A percentile compares a stretch with the other conserved stretches of the same genome.
Conservation (phyloP, 2,329 filamentous ascomycete genomes). For the Drechslerella stenobrocha region DNA sequence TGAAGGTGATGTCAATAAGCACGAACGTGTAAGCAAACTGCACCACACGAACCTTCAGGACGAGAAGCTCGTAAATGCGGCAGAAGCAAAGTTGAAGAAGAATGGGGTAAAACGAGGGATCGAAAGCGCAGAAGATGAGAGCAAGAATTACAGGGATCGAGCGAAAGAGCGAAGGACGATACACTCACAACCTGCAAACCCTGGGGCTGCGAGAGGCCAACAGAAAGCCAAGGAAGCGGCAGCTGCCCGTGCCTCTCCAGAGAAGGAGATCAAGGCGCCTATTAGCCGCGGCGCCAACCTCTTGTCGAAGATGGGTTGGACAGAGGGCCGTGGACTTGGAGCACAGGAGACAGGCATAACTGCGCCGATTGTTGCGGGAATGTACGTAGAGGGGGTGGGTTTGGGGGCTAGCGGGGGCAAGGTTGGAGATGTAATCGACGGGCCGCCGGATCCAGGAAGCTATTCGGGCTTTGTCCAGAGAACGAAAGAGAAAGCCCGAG, state of each 20-base stretch:
- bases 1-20: conserved; percentile 62
- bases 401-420: conserved; percentile 71
- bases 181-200: conserved; percentile 66
- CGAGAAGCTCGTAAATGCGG: conserved; percentile 57
- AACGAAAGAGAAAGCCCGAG: conserved; percentile 68
- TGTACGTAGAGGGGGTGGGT: conserved; percentile 70
- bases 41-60: conserved; percentile 64
- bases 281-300: conserved; percentile 62
- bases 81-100: conserved; percentile 56
- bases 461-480: conserved; percentile 68
- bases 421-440: conserved; percentile 68
- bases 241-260: conserved; percentile 48
- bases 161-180: conserved; percentile 68
- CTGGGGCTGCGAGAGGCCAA: conserved; percentile 53
- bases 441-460: conserved; percentile 64
- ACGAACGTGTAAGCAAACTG: conserved; percentile 64
- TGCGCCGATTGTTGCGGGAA: conserved; percentile 66
- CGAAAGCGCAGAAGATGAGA: conserved; percentile 49
- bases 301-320: conserved; percentile 75
- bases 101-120: conserved; percentile 47
- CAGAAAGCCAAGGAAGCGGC: conserved; percentile 54
- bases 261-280: conserved; percentile 60
- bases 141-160: conserved; percentile 65
- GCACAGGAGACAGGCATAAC: conserved; percentile 66
- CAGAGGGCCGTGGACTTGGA: conserved; percentile 66